Evolutionary conservation across 2,329 filamentous ascomycete species (phyloP), one percentile per base, ranked within the genome.

Genomic region (Hypoxylon sp.): DNA sequence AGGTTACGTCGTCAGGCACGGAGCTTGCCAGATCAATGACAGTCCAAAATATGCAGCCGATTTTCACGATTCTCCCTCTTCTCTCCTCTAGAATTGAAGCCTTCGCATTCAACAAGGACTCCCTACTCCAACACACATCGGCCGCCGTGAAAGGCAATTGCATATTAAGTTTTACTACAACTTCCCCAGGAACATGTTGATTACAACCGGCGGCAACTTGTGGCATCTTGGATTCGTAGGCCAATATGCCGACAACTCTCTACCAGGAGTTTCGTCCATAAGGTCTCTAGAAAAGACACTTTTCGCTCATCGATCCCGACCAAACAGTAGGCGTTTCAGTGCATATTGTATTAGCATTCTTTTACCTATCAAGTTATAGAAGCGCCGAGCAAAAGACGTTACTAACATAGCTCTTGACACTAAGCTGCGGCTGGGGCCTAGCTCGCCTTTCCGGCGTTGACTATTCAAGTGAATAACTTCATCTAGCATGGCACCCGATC

Each of bases 381-480:
- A 47, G 54, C 27, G 54, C 54, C 27, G n/a, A 56, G 6, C 17
- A 47, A 27, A 32, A 27, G 21, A 47, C 6, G n/a, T 6, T 11
- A 27, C 32, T 44, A 53, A 27, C n/a, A 54, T 39, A 5, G 19
- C 7, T 44, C 19, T 32, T 44, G 17, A 19, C 46, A 62, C 44
- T 53, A 61, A 27, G n/a, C 13, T 21, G 52, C 60, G 46, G 59
- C 51, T 62, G 50, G 42, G 24, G 42, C 52, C 39, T 42, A 62
- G 44, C 48, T 24, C 44, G n/a, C 21, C 32, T 24, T 44, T 32
- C 29, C 17, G 44, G 32, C 32, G 44, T 32, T 19, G 39, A 56
- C 44, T 62, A 51, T 51, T 56, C 44, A 39, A 44, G 51, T 7
- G 32, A 56, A 62, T 50, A 62, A 44, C 59, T 24, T 62, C 59